phyloP scores from a whole-genome alignment of 75 land plant species.

The Picea glauca region DNA sequence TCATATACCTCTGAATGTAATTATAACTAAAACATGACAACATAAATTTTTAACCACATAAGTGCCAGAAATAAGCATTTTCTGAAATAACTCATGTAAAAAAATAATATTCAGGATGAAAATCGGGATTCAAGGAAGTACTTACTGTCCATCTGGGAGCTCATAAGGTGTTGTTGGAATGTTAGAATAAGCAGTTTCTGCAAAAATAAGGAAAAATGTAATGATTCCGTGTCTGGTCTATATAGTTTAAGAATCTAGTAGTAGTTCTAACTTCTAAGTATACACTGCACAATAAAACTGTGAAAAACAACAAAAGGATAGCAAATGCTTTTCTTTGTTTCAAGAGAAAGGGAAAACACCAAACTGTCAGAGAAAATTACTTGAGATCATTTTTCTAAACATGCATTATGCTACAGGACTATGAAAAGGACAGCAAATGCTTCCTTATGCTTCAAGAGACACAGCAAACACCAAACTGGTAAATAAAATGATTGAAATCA shows the following conservation, averaged over 20 bases:
- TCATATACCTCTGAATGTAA: neutral
- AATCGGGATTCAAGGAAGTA: neutral
- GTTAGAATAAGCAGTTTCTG: constrained; percentile 90
- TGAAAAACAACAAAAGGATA: neutral
- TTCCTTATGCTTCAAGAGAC: neutral
- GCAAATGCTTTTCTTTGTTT: neutral
- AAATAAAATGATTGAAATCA: neutral
- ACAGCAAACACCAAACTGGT: neutral
- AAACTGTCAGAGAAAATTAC: neutral
- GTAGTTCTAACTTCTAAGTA: neutral
- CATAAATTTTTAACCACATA: neutral
- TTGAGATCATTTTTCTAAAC: neutral
- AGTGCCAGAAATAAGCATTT: neutral
- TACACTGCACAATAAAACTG: neutral
- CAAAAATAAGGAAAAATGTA: constrained; percentile 9
- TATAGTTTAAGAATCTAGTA: neutral
- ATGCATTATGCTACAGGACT: neutral
- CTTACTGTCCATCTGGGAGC: constrained; percentile 99
- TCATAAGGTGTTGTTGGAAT: constrained; percentile 96
- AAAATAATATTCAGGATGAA: neutral
- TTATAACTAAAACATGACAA: neutral
- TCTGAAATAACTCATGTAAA: neutral
- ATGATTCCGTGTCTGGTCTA: neutral
- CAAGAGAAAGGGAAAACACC: neutral
- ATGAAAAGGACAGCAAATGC: neutral